A percentile compares a stretch with the other conserved stretches of the same genome.
These are phyloP conservation scores for Barnettozyma siamensis DNA, from an alignment of 805 yeast genomes.

Conservation along the genomic window DNA sequence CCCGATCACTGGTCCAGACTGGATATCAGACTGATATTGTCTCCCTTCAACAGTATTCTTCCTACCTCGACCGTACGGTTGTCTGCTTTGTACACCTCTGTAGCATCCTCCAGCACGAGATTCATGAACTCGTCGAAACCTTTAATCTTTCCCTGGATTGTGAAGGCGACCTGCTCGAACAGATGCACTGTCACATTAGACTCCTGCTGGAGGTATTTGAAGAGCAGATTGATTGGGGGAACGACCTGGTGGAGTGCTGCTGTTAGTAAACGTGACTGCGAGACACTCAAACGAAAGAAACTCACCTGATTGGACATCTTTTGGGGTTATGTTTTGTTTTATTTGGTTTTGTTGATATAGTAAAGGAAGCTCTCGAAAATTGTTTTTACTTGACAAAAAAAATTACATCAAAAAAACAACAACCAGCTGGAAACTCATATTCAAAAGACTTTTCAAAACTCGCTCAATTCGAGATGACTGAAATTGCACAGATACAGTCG, in stretches of 20 bases:
- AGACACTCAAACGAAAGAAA: background rate
- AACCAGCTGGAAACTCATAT: background rate
- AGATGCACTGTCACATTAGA: conserved; percentile 81
- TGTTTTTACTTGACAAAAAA: too few relatives aligned
- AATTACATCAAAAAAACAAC: background rate
- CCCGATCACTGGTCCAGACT: conserved; percentile 14
- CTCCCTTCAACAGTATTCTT: conserved; percentile 82
- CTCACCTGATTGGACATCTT: conserved; percentile 23
- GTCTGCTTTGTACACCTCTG: conserved; percentile 56
- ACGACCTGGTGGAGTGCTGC: conserved; percentile 52
- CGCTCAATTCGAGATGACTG: background rate
- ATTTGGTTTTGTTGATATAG: too few relatives aligned
- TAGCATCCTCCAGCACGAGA: conserved; percentile 53
- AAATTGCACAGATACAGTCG: conserved; percentile 15
- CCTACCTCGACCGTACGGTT: conserved; percentile 54
- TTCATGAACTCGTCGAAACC: conserved; percentile 99
- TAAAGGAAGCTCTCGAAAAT: too few relatives aligned
- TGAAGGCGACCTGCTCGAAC: conserved; percentile 71
- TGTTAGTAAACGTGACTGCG: too few relatives aligned
- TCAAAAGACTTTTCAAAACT: background rate
- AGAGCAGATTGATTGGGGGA: conserved; percentile 90
- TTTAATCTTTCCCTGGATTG: conserved; percentile 76
- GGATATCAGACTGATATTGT: conserved; percentile 76
- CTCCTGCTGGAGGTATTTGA: conserved; percentile 80
- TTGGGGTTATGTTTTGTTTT: too few relatives aligned